Percentiles rank a stretch among this genome's conserved stretches.
Conservation (phyloP, 169 alveolate genomes). For the Prorocentrum cordatum region DNA sequence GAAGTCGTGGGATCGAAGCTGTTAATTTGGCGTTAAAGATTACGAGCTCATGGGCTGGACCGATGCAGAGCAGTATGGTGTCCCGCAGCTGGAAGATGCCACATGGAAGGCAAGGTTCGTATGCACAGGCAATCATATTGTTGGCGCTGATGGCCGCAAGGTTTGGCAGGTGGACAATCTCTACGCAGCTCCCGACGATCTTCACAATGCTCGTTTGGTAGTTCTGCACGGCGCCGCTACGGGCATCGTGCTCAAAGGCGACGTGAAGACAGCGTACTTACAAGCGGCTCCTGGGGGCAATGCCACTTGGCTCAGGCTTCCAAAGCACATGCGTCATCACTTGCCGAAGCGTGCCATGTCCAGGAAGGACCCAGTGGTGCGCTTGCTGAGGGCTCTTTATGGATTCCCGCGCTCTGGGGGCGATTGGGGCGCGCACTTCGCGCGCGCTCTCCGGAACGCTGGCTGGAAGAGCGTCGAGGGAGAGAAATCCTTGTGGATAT, state of each 20-base stretch:
- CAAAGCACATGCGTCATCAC: background rate
- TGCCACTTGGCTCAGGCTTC: background rate
- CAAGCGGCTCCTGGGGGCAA: background rate
- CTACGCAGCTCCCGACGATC: background rate
- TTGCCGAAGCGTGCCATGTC: background rate
- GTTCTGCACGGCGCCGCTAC: background rate
- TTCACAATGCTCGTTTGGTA: background rate
- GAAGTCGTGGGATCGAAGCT: background rate
- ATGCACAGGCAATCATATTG: background rate
- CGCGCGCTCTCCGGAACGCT: background rate
- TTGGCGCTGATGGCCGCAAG: background rate
- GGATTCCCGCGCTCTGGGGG: background rate
- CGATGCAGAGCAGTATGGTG: background rate
- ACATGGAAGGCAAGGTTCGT: background rate
- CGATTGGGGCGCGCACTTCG: background rate
- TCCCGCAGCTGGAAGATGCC: background rate
- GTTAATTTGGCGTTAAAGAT: background rate
- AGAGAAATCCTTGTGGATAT: background rate
- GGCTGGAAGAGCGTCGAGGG: background rate
- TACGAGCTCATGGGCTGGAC: no score
- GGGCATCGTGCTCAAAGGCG: background rate
- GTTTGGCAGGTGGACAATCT: background rate
- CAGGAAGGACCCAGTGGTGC: background rate
- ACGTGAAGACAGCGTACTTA: background rate
- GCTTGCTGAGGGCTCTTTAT: background rate